Evolutionary conservation across 2,329 filamentous ascomycete genomes (phyloP).

Genomic region (Aspergillus quadricinctus): DNA sequence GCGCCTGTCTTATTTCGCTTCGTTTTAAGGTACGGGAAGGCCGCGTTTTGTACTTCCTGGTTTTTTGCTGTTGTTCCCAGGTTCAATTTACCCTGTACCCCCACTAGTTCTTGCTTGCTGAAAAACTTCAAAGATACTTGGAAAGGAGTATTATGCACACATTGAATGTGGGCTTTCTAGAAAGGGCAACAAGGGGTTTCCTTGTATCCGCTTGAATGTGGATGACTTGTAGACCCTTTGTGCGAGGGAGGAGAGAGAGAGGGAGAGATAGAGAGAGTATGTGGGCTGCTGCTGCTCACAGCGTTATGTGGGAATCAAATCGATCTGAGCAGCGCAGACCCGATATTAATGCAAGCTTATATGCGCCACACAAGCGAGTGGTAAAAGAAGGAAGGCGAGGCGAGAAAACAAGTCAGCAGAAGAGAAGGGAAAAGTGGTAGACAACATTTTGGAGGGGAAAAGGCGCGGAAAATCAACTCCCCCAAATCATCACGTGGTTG

Average conservation of each 20-base stretch:
- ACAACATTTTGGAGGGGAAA: conserved; percentile 6
- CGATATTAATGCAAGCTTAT: conserved; percentile 3
- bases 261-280: conserved; percentile 5
- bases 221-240: background rate
- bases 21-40: background rate
- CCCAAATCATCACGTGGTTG: conserved; percentile 30
- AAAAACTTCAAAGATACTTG: background rate
- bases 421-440: background rate
- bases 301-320: conserved; percentile 2
- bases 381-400: conserved; percentile 7
- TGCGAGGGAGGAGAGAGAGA: background rate
- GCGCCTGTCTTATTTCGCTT: background rate
- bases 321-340: conserved; percentile 11
- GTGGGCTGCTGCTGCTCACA: conserved; percentile 8
- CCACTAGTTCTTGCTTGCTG: background rate
- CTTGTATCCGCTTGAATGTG: background rate
- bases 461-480: conserved; percentile 22
- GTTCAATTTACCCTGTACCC: background rate
- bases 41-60: background rate
- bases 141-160: background rate
- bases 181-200: background rate
- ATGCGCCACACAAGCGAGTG: conserved; percentile 4
- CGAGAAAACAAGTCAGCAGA: conserved; percentile 6
- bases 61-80: background rate
- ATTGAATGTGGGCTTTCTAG: background rate